Evolutionary conservation across 768 basidiomycete genomes (phyloP).

Genomic region (Leccinum longicurvipes): DNA sequence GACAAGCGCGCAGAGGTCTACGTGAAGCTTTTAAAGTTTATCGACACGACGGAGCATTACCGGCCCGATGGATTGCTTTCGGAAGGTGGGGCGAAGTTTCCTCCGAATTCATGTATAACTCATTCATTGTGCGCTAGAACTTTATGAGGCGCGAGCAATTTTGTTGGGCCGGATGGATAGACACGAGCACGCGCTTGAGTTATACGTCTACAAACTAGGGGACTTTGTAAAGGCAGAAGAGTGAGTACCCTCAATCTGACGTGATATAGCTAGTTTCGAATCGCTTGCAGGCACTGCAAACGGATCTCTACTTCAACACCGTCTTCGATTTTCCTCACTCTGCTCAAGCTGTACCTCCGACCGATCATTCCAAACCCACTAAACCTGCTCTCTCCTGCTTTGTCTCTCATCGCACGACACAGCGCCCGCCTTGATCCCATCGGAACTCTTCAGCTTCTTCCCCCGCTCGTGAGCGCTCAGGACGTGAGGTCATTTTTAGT

Average conservation of each 20-base stretch:
- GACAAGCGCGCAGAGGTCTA: conserved; percentile 51
- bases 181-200: conserved; percentile 89
- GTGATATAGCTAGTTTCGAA: not conserved
- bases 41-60: conserved; percentile 70
- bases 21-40: conserved; percentile 69
- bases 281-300: no score
- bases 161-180: conserved; percentile 82
- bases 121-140: conserved; percentile 44
- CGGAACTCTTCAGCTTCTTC: no score
- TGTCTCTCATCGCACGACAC: conserved; percentile 85
- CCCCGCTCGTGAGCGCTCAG: conserved; percentile 79
- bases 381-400: conserved; percentile 73
- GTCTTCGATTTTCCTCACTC: conserved; percentile 70
- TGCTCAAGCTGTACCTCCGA: conserved; percentile 85
- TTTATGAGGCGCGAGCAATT: no score
- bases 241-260: conserved; percentile 40
- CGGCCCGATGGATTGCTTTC: conserved; percentile 71
- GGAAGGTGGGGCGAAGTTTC: conserved; percentile 53
- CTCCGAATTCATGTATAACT: not conserved
- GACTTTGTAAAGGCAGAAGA: conserved; percentile 88
- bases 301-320: no score
- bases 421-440: conserved; percentile 77
- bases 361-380: conserved; percentile 51
- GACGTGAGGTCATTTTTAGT: conserved; percentile 78
- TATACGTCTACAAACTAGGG: conserved; percentile 86